Evolutionary conservation across 805 yeast species (phyloP).

Genomic region (Schwanniomyces vanrijiae): DNA sequence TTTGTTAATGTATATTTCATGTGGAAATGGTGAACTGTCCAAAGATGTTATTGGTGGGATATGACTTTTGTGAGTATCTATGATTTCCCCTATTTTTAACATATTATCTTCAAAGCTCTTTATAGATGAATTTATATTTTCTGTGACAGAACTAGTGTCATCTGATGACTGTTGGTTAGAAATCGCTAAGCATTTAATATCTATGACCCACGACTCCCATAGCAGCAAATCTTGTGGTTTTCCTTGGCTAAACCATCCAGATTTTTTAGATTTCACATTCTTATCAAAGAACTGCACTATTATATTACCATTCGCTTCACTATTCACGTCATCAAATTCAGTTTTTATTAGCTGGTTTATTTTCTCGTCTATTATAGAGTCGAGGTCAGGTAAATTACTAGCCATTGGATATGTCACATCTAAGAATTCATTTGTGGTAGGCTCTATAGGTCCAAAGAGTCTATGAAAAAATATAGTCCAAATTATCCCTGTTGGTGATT

Average conservation of each 20-base stretch:
- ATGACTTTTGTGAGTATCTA: conserved; percentile 59
- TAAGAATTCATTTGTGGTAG: conserved; percentile 54
- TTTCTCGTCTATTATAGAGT: conserved; percentile 38
- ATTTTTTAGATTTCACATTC: conserved; percentile 36
- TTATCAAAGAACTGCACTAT: conserved; percentile 40
- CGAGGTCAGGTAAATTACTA: conserved; percentile 48
- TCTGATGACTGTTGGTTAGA: conserved; percentile 4
- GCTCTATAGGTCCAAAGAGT: conserved; percentile 62
- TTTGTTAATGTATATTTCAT: conserved; percentile 26
- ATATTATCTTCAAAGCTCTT: conserved; percentile 42
- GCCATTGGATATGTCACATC: conserved; percentile 61
- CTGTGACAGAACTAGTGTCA: conserved; percentile 7
- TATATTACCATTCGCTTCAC: conserved; percentile 26
- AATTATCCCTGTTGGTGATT: conserved; percentile 45
- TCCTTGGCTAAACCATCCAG: conserved; percentile 55
- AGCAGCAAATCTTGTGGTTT: conserved; percentile 40
- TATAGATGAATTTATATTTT: conserved; percentile 33
- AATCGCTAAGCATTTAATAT: conserved; percentile 44
- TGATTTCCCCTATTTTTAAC: conserved; percentile 48
- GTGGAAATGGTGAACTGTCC: conserved; percentile 66
- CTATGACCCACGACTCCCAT: conserved; percentile 75
- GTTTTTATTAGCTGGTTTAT: conserved; percentile 30
- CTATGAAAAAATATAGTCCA: conserved; percentile 71
- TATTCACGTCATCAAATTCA: conserved; percentile 17
- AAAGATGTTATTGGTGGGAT: conserved; percentile 73